A percentile compares a stretch with the other conserved stretches of the same genome.
These are phyloP conservation scores for Xylariales sp. DNA, from an alignment of 2,329 filamentous ascomycete species.

Conservation along the genomic window DNA sequence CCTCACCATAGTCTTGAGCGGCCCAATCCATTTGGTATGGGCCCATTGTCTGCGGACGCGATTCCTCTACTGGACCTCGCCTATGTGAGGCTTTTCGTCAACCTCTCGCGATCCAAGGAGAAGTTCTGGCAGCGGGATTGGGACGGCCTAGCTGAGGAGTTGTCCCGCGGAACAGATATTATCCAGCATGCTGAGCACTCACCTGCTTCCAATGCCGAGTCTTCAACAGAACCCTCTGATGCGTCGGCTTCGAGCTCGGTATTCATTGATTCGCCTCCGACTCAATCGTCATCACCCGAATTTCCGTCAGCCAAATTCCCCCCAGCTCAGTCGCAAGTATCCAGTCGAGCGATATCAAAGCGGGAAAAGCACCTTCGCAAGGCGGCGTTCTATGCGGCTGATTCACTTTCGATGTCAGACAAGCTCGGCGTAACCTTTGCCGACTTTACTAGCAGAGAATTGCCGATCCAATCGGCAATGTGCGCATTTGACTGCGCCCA, in stretches of 20 bases:
- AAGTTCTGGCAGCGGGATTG: slow-evolving; percentile 93
- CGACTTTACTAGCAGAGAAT: slow-evolving; percentile 75
- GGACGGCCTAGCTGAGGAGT: slow-evolving; percentile 83
- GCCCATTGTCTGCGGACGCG: slow-evolving; percentile 82
- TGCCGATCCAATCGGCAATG: slow-evolving; percentile 86
- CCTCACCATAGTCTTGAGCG: slow-evolving; percentile 78
- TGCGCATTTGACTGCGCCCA: slow-evolving; percentile 93
- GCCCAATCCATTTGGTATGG: slow-evolving; percentile 76
- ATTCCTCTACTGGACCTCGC: slow-evolving; percentile 88
- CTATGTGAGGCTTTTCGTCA: slow-evolving; percentile 88
- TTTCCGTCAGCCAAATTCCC: slow-evolving; percentile 36
- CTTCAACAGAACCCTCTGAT: slow-evolving; percentile 41
- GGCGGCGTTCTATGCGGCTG: slow-evolving; percentile 91
- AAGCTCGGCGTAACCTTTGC: slow-evolving; percentile 81
- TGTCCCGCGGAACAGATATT: slow-evolving; percentile 72
- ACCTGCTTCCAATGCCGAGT: slow-evolving; percentile 44
- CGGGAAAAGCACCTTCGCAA: slow-evolving; percentile 86
- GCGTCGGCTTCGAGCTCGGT: slow-evolving; percentile 40
- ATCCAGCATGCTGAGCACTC: slow-evolving; percentile 66
- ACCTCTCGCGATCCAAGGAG: slow-evolving; percentile 87
- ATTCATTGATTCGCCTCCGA: slow-evolving; percentile 47
- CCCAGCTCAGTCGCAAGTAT: slow-evolving; percentile 21
- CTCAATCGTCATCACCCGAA: slow-evolving; percentile 46
- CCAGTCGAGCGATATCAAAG: slow-evolving; percentile 52
- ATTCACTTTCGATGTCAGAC: slow-evolving; percentile 84